Base-by-base conservation (phyloP, 768 basidiomycete genomes). In the Boletus speciosus region DNA sequence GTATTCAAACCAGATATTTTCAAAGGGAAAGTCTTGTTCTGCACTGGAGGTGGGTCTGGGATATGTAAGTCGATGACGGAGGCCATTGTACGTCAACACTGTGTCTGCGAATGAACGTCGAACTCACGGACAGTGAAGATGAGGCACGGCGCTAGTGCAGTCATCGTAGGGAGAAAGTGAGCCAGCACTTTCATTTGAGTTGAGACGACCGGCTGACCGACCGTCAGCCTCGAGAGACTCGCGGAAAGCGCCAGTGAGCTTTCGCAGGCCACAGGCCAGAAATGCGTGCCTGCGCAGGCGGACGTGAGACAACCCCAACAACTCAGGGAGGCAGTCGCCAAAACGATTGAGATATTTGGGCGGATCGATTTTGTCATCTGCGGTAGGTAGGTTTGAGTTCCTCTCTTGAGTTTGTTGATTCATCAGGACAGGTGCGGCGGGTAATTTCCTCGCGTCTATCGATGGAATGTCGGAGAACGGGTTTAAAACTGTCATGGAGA, bases 341-440 rank as follows among this genome's bases (percentile, higher is more conserved):
- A 82, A 66, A 82, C 90, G 1, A 80, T 94, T 16, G 81, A 84
- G 56, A 78, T 76, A 60, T 94, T 89, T 66, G 94, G 95, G 1
- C 78, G 78, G 58, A 92, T 99, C 54, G 95, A 99, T 73, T 96
- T 91, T 67, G 95, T 98, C 47, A 90, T 98, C 51, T 93, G 92
- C 66, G 93, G 93, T 90, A 69, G 53, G 78, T 72, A 11, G 39
- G 43, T 19, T 37, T 39, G 10, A 36, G 34, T 29, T 14, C 11
- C 27, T 46, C 11, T 6, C 4, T 41, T 4, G 39, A 47, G 31
- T n/a, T 5, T 12, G 19, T 50, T 9, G 4, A 19, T 37, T 5
- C n/a, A 7, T 39, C 12, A 15, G 25, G 9, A 27, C 65, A 93
- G 92, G 92, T 57, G 94, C 94, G 39, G 96, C 96, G 54, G 96